Base-by-base conservation (phyloP, 305 asterid genomes). In the Ajuga reptans region DNA sequence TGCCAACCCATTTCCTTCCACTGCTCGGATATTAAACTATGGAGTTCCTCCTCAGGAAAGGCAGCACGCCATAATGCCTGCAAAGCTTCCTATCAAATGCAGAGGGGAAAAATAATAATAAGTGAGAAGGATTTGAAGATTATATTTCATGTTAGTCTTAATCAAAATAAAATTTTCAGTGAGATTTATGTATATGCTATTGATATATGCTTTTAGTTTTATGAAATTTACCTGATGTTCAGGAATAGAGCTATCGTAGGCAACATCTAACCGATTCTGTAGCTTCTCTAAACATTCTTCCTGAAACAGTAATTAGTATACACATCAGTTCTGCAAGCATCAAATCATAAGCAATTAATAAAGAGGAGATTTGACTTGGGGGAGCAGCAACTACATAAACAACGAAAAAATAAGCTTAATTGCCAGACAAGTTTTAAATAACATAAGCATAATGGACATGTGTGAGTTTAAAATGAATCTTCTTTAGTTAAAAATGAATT, bases 1-100 rank as follows among this genome's bases (percentile, higher is more conserved):
- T 93, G 98, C 98, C 98, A 93, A 69, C 99, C 99, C 99, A 93
- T 93, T 75, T 90, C 96, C 77, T 93, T 93, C 99, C 99, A 93
- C 83, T 93, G 97, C 64, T 93, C 97, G 49, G 97, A 90, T 84
- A 93, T 86, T 77, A 91, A 81, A 78, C 92, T 83, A 60, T 18
- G 74, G 31, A 90, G 95, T 68, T 86, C 84, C 78, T 85, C 84
- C 69, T 72, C 93, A 42, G 99, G 99, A 81, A 91, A 93, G 73
- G 99, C 85, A 79, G 89, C 93, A 79, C 74, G 71, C 99, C 99
- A 93, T 73, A 91, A 71, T 64, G 91, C 82, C 82, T 81, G 69
- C 68, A 93, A 82, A 71, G 97, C 88, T 78, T 87, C 95, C 99
- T 93, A 68, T 67, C 36, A 60, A 50, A 74, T 66, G 68, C 18